These are phyloP conservation scores for Colletotrichum shisoi DNA, from an alignment of 2,329 filamentous ascomycete species.

Conservation along the genomic window DNA sequence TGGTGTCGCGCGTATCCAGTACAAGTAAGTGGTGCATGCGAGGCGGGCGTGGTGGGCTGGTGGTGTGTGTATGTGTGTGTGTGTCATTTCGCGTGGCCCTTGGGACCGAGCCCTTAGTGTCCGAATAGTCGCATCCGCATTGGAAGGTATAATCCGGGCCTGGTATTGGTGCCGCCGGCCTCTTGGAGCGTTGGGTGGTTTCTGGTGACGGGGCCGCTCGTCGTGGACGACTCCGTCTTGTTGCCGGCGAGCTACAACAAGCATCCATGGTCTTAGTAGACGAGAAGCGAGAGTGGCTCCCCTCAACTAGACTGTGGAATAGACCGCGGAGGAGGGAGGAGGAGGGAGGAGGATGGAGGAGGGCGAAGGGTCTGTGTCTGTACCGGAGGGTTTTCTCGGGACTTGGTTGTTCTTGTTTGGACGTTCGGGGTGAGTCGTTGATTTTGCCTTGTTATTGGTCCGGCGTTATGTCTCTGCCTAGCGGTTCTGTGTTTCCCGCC, in stretches of 20 bases:
- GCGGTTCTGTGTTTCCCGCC: constrained; percentile 5
- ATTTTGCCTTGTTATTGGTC: constrained; percentile 14
- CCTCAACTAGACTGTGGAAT: not conserved
- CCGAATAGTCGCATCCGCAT: constrained; percentile 21
- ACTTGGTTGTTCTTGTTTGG: constrained; percentile 2
- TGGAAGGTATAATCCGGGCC: constrained; percentile 34
- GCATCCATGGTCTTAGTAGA: constrained; percentile 31
- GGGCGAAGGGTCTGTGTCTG: too few relatives aligned
- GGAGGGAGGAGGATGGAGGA: constrained; percentile 1
- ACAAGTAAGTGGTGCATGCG: constrained; percentile 25
- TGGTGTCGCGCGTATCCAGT: constrained; percentile 18
- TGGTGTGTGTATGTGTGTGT: constrained; percentile 2
- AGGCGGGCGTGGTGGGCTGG: not conserved
- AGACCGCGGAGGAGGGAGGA: constrained; percentile 1
- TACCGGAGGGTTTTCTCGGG: not conserved
- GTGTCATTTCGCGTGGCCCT: constrained; percentile 38
- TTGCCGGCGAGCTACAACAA: constrained; percentile 26
- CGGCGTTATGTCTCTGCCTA: not conserved
- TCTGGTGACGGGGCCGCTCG: constrained; percentile 1
- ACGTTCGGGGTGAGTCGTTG: constrained; percentile 1
- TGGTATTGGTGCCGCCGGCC: constrained; percentile 22
- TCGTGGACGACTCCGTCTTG: constrained; percentile 14
- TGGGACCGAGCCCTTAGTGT: constrained; percentile 22
- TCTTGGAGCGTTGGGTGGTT: not conserved
- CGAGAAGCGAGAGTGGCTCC: constrained; percentile 20